A percentile compares a stretch with the other conserved stretches of the same genome.
These are phyloP conservation scores for Diplocarpon mali DNA, from an alignment of 2,329 filamentous ascomycete species.

Conservation along the genomic window DNA sequence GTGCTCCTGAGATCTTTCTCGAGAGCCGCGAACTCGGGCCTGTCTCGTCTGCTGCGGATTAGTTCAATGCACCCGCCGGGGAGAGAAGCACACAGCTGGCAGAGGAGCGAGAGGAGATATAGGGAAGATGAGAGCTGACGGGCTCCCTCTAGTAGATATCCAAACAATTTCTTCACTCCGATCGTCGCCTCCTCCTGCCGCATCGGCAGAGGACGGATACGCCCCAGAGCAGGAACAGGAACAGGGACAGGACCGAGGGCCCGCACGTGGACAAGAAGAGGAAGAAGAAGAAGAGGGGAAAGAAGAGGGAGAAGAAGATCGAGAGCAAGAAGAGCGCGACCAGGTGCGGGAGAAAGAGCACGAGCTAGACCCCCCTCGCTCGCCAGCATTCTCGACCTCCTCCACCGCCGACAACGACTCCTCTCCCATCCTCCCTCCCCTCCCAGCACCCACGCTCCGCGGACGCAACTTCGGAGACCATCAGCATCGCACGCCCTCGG, in stretches of 20 bases:
- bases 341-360: neutral
- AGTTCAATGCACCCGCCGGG: neutral
- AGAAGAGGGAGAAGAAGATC: too few species aligned
- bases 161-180: slow-evolving; percentile 28
- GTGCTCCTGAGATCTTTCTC: too few species aligned
- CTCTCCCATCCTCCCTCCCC: slow-evolving; percentile 47
- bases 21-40: too few species aligned
- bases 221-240: slow-evolving; percentile 11
- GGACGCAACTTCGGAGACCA: slow-evolving; percentile 37
- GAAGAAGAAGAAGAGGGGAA: too few species aligned
- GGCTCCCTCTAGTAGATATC: slow-evolving; percentile 16
- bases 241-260: too few species aligned
- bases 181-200: slow-evolving; percentile 45
- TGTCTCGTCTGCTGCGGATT: neutral
- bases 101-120: neutral
- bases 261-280: too few species aligned
- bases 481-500: slow-evolving; percentile 39
- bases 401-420: slow-evolving; percentile 50
- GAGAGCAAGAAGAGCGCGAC: too few species aligned
- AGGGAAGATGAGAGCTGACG: slow-evolving; percentile 11
- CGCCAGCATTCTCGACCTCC: slow-evolving; percentile 49
- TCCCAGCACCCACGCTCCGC: slow-evolving; percentile 47
- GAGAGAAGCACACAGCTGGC: neutral
- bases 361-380: slow-evolving; percentile 30
- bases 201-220: slow-evolving; percentile 46